A percentile compares a stretch with the other conserved stretches of the same genome.
Conservation (phyloP, 306 rosid genomes). For the Gastrolobium villosum region DNA sequence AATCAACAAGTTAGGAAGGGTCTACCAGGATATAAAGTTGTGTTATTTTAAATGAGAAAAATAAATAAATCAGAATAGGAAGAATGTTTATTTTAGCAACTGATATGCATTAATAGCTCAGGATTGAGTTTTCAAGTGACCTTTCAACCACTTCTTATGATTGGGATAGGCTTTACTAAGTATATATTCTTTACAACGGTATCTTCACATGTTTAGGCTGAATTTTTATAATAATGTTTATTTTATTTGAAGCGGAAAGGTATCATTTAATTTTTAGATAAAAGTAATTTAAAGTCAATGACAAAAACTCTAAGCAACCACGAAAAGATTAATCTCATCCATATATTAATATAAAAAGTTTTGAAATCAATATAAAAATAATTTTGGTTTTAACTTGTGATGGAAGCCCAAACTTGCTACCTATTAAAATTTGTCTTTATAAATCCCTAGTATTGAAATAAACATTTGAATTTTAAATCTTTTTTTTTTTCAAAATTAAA, state of each 20-base stretch:
- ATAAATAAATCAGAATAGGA: too few relatives aligned
- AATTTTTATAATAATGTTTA: neutral
- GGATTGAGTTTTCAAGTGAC: neutral
- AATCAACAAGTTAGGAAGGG: neutral
- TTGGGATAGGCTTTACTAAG: neutral
- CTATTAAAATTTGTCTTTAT: neutral
- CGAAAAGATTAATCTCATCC: too few relatives aligned
- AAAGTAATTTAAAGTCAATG: too few relatives aligned
- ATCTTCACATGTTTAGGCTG: neutral
- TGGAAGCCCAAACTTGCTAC: too few relatives aligned
- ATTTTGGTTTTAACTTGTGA: neutral
- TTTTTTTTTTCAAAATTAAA: neutral
- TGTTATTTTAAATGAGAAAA: too few relatives aligned
- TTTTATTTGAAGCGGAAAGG: too few relatives aligned
- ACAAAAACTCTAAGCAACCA: too few relatives aligned
- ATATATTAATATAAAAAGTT: too few relatives aligned
- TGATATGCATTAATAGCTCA: neutral
- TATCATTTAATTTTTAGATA: too few relatives aligned
- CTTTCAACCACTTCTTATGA: slow-evolving; percentile 27
- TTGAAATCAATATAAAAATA: neutral
- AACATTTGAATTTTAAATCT: neutral
- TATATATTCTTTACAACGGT: neutral
- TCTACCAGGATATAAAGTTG: too few relatives aligned
- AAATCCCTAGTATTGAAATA: neutral
- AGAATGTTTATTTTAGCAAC: neutral